Evolutionary conservation across 2,329 filamentous ascomycete genomes (phyloP), one percentile per base, ranked within the genome.

Genomic region (Biscogniauxia marginata): DNA sequence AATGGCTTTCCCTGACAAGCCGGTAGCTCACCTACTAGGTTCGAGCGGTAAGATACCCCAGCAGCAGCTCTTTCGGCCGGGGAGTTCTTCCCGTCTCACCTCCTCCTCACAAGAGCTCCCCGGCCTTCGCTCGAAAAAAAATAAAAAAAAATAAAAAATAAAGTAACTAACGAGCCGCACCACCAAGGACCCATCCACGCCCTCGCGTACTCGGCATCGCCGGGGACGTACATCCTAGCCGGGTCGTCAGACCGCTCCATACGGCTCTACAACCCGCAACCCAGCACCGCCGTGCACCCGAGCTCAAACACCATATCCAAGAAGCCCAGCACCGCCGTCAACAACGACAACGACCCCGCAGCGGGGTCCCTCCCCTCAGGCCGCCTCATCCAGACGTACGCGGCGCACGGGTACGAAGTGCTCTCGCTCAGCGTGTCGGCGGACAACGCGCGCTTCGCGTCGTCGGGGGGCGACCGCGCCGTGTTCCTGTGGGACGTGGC

Each of bases 401-500:
- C 86, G 34, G 91, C 90, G 2, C 95, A 99, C 75, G 93, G 91
- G 63, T 96, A 99, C 77, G 89, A 93, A 65, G 89, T 99, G 7
- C 86, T 97, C 58, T 89, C 90, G 63, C 80, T 99, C 43, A 80
- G 84, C 52, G 88, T 97, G 50, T 77, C 84, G 7, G 69, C 77
- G 21, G 88, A 91, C 75, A 99, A 99, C 74, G 84, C 91, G 63
- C 85, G 85, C 46, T 97, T 99, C 72, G 88, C 87, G 8, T 93
- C 88, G n/a, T 84, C 85, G 1, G 95, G 95, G 63, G 95, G 95
- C 57, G 95, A 99, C 76, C 90, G 93, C 65, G 82, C 84, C 59
- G 91, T 96, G 0, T 97, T 97, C 70, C 80, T 97, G 4, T 98
- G 95, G 95, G 95, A 99, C 73, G 95, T 98, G 0, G 81, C 88